A percentile compares a stretch with the other conserved stretches of the same genome.
Evolutionary conservation across 2,329 filamentous ascomycete genomes (phyloP).

Genomic region (Colletotrichum sansevieriae): DNA sequence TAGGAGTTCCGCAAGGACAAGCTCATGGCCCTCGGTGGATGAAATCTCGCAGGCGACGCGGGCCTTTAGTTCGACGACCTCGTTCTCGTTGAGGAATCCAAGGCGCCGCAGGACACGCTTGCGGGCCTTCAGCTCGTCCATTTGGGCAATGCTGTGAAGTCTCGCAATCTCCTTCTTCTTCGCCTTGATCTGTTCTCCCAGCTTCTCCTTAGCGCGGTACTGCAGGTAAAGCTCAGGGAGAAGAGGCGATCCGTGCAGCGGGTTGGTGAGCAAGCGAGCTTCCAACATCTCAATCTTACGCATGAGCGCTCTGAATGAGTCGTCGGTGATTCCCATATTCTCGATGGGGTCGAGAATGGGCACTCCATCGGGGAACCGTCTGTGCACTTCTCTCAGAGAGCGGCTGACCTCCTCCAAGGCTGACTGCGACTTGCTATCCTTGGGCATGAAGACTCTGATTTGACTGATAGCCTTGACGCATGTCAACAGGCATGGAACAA

Average conservation of each 20-base stretch:
- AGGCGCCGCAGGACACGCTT: constrained; percentile 95
- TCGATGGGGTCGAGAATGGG: constrained; percentile 92
- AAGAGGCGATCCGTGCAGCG: constrained; percentile 89
- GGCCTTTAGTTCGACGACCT: constrained; percentile 96
- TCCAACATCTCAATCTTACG: constrained; percentile 98
- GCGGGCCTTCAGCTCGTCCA: constrained; percentile 95
- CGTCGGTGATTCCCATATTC: constrained; percentile 94
- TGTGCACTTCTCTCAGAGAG: constrained; percentile 81
- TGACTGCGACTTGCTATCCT: constrained; percentile 77
- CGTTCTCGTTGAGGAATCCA: constrained; percentile 94
- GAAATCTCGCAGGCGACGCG: constrained; percentile 98
- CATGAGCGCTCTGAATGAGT: constrained; percentile 92
- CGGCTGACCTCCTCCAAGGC: constrained; percentile 77
- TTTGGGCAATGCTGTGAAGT: constrained; percentile 88
- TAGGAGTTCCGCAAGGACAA: constrained; percentile 91
- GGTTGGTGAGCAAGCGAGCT: constrained; percentile 88
- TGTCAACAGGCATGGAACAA: constrained; percentile 87
- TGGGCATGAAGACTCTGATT: constrained; percentile 84
- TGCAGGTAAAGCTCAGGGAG: constrained; percentile 88
- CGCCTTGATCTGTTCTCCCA: constrained; percentile 84
- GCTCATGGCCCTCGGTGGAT: constrained; percentile 88
- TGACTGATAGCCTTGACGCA: constrained; percentile 89
- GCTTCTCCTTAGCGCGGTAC: constrained; percentile 83
- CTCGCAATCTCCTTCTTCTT: constrained; percentile 89
- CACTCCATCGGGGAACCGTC: constrained; percentile 92